Evolutionary conservation across 2,329 filamentous ascomycete genomes (phyloP), one percentile per base, ranked within the genome.

Genomic region (Cladophialophora yegresii): DNA sequence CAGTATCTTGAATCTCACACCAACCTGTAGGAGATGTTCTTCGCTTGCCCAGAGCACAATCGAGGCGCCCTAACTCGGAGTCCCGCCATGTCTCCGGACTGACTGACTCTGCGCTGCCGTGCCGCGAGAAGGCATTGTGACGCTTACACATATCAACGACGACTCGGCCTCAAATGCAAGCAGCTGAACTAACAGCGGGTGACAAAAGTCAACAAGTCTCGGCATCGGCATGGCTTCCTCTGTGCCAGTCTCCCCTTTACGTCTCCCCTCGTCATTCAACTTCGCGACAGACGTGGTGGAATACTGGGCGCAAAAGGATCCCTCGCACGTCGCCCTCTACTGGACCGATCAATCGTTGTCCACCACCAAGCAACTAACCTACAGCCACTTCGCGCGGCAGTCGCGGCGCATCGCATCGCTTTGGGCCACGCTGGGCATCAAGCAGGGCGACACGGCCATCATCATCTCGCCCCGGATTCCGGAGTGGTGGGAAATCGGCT

Each of bases 401-500:
- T 77, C 75, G 1, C 74, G 77, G 62, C 73, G 75, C 16, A 72
- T 76, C 33, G 74, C 77, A 1, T 67, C 71, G 6, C 67, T 78
- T n/a, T 71, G 78, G 12, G 60, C 69, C 9, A 67, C 73, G 5
- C 69, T 77, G 6, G 73, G 74, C 9, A 70, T 76, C 5, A 62
- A 71, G 53, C 65, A 70, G 36, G 76, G 77, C 20, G 75, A 78
- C 55, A 74, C 71, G 43, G 69, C 76, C 65, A 68, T 79, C 28
- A 71, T 79, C 43, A 75, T 78, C 33, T 70, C 76, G 45, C 75
- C 76, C 4, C 68, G 77, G 6, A 59, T 77, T 3, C 76, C 75
- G 28, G 74, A 73, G 55, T 78, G 77, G 75, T 79, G 76, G 77
- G 77, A 78, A 63, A 74, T 78, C 23, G 76, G 75, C 13, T 75